Evolutionary conservation across 2,329 filamentous ascomycete species (phyloP).

Genomic region (Cercospora sojina): DNA sequence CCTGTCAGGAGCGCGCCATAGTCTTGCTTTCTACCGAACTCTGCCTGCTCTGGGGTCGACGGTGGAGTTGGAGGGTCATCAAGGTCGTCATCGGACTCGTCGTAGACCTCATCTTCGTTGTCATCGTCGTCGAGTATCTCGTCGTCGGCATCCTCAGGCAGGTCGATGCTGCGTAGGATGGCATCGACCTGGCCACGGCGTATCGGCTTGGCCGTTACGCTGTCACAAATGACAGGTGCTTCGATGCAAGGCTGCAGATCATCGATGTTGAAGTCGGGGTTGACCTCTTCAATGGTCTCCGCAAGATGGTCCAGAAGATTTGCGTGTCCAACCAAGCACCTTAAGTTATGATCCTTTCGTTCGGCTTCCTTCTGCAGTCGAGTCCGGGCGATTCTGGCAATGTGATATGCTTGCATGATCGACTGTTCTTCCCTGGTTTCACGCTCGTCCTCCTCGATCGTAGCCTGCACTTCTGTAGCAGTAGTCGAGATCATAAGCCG

Average conservation of each 20-base stretch:
- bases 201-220: not conserved
- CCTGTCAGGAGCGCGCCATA: not conserved
- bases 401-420: slow-evolving; percentile 2
- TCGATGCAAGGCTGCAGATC: not conserved
- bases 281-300: slow-evolving; percentile 5
- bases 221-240: not conserved
- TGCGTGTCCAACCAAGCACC: slow-evolving; percentile 10
- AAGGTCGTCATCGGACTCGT: slow-evolving; percentile 6
- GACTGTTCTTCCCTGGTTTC: not conserved
- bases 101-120: slow-evolving; percentile 2
- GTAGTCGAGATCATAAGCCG: not conserved
- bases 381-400: slow-evolving; percentile 7
- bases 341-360: slow-evolving; percentile 6
- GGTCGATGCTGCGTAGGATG: not conserved
- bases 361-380: slow-evolving; percentile 8
- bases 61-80: slow-evolving; percentile 3
- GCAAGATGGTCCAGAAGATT: slow-evolving; percentile 8
- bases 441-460: not conserved
- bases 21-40: not conserved
- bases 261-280: slow-evolving; percentile 5
- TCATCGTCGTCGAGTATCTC: not conserved
- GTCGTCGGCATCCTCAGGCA: slow-evolving; percentile 1
- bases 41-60: not conserved
- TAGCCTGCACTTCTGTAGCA: not conserved
- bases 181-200: slow-evolving; percentile 1